A percentile compares a stretch with the other conserved stretches of the same genome.
Conservation (phyloP, 805 yeast species). For the Saccharomyces mikatae region DNA sequence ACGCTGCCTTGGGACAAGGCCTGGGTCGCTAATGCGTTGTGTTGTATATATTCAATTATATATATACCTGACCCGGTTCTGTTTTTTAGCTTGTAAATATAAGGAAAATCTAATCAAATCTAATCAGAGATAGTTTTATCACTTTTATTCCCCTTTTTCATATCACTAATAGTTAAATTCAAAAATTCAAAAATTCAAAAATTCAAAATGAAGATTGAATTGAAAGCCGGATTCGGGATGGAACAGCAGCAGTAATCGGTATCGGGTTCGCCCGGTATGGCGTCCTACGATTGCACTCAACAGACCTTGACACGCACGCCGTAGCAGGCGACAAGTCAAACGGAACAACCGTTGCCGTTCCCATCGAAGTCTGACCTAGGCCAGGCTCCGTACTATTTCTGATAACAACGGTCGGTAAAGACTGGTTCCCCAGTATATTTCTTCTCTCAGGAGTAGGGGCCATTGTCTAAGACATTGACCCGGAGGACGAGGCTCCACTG, state of each 20-base stretch:
- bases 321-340: conserved; percentile 18
- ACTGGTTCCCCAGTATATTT: conserved; percentile 15
- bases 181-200: neutral
- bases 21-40: conserved; percentile 33
- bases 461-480: neutral
- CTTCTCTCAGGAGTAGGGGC: conserved; percentile 17
- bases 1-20: conserved; percentile 70
- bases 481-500: conserved; percentile 12
- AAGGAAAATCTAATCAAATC: neutral
- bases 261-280: conserved; percentile 26
- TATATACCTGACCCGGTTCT: neutral
- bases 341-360: conserved; percentile 28
- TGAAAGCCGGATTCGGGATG: conserved; percentile 2
- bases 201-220: conserved; percentile 2
- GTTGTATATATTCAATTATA: neutral
- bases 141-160: neutral
- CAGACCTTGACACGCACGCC: conserved; percentile 19
- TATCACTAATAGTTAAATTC: neutral
- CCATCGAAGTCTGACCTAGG: conserved; percentile 13
- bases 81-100: conserved; percentile 1
- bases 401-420: conserved; percentile 23
- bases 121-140: neutral
- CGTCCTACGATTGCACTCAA: conserved; percentile 34
- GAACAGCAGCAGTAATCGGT: conserved; percentile 31
- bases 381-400: conserved; percentile 20